Conservation (phyloP, 495 filamentous ascomycete genomes). For the Aspergillus campestris region DNA sequence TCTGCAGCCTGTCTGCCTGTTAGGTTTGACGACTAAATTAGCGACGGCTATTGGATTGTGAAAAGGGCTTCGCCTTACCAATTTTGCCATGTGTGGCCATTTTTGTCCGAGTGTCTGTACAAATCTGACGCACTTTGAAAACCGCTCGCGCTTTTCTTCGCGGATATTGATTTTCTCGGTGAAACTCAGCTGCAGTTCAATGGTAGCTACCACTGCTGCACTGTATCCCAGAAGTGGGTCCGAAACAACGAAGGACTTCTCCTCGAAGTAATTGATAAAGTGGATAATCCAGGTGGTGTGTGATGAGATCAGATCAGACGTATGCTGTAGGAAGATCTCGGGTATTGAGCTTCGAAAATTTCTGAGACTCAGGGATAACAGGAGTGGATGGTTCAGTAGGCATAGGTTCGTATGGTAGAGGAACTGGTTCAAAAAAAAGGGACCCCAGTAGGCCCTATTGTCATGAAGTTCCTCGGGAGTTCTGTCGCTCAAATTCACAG, state of each 20-base stretch:
- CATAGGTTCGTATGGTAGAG: slow-evolving; percentile 43
- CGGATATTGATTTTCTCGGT: slow-evolving; percentile 28
- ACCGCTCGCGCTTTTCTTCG: slow-evolving; percentile 35
- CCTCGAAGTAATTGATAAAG: slow-evolving; percentile 40
- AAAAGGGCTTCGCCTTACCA: slow-evolving; percentile 20
- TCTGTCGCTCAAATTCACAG: slow-evolving; percentile 32
- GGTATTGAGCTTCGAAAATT: slow-evolving; percentile 40
- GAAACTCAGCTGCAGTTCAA: slow-evolving; percentile 42
- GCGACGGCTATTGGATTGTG: not conserved
- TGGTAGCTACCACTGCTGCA: slow-evolving; percentile 41
- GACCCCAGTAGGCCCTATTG: slow-evolving; percentile 39
- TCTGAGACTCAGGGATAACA: slow-evolving; percentile 36
- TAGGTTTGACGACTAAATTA: not conserved
- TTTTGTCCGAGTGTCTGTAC: slow-evolving; percentile 29
- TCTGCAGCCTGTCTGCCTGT: slow-evolving; percentile 35
- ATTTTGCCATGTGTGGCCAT: slow-evolving; percentile 41
- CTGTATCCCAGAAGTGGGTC: slow-evolving; percentile 43
- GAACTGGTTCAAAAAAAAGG: slow-evolving; percentile 41
- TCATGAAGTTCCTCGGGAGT: slow-evolving; percentile 30
- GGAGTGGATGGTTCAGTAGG: slow-evolving; percentile 39
- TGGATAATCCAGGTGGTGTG: slow-evolving; percentile 43
- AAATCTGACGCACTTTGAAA: slow-evolving; percentile 39
- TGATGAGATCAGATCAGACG: slow-evolving; percentile 37
- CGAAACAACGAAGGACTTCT: slow-evolving; percentile 33
- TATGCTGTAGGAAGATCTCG: slow-evolving; percentile 43